Base-by-base conservation (phyloP, 2,329 filamentous ascomycete species). In the Onygena corvina region DNA sequence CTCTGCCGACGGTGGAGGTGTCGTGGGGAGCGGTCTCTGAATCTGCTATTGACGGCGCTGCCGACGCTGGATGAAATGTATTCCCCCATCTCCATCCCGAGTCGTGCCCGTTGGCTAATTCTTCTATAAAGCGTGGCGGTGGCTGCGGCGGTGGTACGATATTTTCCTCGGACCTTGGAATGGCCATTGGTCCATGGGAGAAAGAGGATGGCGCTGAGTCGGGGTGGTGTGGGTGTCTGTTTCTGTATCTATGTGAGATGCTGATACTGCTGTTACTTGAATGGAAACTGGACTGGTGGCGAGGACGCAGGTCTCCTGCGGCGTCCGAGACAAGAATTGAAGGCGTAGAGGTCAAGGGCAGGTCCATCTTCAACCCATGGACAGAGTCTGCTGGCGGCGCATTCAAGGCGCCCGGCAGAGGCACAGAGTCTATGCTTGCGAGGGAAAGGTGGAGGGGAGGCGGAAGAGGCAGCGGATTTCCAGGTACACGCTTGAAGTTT, bases 21-120 rank as follows among this genome's bases (percentile, higher is more conserved):
- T 40, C 36, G 11, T n/a, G 29, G 11, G 42, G 33, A 36, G 4
- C 16, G 33, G 33, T 4, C 12, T 5, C 12, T 18, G 71, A 34
- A 23, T n/a, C 21, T 18, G 12, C 9, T 30, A 14, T 23, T 27
- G 18, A 12, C 21, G 14, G 14, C 25, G 25, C 12, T 20, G 29
- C 29, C 12, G 31, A 3, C 23, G 35, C 21, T 70, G 40, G 68
- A 69, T 46, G 70, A 69, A 40, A 40, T 18, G 36, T 40, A 64
- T 83, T 81, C 54, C 74, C 76, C 72, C 76, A 79, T 61, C 75
- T 69, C 78, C 78, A 83, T 52, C 75, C 79, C 49, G 75, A 71
- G 63, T 83, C 80, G 57, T 75, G 71, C 30, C 77, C 78, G 54
- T 71, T 63, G 57, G 71, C 67, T 55, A 79, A 66, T 52, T 78